phyloP scores from a whole-genome alignment of 108 stramenopile genomes.

The Hondaea fermentalgiana region DNA sequence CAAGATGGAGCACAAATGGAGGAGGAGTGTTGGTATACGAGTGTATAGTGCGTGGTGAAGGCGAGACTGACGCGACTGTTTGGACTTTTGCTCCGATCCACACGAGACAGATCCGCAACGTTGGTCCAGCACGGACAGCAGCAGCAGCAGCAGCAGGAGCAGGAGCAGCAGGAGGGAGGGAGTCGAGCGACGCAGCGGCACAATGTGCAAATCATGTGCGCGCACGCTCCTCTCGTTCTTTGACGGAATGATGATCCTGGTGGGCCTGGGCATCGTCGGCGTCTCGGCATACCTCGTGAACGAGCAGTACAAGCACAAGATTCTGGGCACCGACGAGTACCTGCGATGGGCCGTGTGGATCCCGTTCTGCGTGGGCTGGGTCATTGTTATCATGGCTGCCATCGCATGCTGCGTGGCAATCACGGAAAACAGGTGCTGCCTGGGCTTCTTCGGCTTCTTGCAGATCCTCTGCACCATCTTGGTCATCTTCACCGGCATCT shows the following conservation, averaged over 20 bases:
- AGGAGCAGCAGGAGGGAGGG: too few relatives aligned
- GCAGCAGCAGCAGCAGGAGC: too few relatives aligned
- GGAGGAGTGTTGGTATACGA: too few relatives aligned
- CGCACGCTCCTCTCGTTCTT: not conserved
- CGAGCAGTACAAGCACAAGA: conserved; percentile 16
- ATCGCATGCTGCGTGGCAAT: conserved; percentile 1
- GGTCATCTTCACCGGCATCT: not conserved
- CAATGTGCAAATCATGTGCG: not conserved
- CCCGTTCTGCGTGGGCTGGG: not conserved
- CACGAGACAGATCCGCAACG: too few relatives aligned
- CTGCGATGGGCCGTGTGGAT: not conserved
- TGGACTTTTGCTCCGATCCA: too few relatives aligned
- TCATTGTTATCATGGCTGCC: not conserved
- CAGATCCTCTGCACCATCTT: not conserved
- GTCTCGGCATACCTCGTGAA: not conserved
- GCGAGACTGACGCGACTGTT: too few relatives aligned
- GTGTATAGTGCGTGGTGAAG: too few relatives aligned
- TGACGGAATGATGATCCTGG: not conserved
- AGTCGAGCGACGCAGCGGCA: not conserved
- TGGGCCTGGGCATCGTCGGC: not conserved
- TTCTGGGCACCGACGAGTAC: not conserved
- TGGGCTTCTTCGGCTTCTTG: not conserved
- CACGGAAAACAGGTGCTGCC: not conserved
- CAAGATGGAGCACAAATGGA: too few relatives aligned
- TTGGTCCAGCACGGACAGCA: too few relatives aligned